Percentiles rank a stretch among this genome's conserved stretches.
These are phyloP conservation scores for Exserohilum turcica DNA, from an alignment of 2,329 filamentous ascomycete species.

Conservation along the genomic window DNA sequence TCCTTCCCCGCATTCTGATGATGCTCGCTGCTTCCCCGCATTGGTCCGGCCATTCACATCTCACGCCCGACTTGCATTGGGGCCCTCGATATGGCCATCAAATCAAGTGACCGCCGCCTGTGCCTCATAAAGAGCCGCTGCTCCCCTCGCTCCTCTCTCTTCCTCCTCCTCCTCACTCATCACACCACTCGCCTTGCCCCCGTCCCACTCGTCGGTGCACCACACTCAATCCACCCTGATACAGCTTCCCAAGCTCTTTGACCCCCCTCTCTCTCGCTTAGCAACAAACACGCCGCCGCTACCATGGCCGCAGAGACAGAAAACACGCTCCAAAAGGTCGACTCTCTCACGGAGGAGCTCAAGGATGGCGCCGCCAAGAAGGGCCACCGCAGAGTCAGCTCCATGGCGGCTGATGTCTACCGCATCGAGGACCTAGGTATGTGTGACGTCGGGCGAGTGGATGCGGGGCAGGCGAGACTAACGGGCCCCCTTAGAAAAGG, in stretches of 20 bases:
- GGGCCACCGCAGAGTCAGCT: constrained; percentile 72
- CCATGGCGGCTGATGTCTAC: constrained; percentile 71
- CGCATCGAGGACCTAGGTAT: constrained; percentile 87
- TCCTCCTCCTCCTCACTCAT: constrained; percentile 26
- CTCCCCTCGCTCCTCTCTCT: constrained; percentile 30
- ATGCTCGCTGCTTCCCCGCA: constrained; percentile 28
- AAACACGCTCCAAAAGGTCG: constrained; percentile 78
- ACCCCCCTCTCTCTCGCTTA: constrained; percentile 11
- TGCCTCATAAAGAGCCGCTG: constrained; percentile 43
- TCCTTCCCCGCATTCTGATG: constrained; percentile 27
- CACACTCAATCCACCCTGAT: constrained; percentile 11
- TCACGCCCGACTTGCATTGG: constrained; percentile 34
- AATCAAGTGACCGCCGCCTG: constrained; percentile 43
- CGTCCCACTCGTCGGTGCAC: constrained; percentile 11
- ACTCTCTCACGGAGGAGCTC: constrained; percentile 84
- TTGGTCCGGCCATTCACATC: constrained; percentile 36
- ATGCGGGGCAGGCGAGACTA: constrained; percentile 42
- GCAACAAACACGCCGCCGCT: constrained; percentile 13
- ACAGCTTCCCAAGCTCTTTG: constrained; percentile 25
- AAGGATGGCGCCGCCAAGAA: constrained; percentile 68
- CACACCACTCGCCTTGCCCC: constrained; percentile 28
- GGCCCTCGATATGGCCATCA: constrained; percentile 35
- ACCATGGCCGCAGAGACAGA: constrained; percentile 60
- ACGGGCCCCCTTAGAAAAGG: constrained; percentile 64
- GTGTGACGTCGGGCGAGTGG: constrained; percentile 42